Conservation (phyloP, 73 alveolate species). For the Paramecium bursaria region DNA sequence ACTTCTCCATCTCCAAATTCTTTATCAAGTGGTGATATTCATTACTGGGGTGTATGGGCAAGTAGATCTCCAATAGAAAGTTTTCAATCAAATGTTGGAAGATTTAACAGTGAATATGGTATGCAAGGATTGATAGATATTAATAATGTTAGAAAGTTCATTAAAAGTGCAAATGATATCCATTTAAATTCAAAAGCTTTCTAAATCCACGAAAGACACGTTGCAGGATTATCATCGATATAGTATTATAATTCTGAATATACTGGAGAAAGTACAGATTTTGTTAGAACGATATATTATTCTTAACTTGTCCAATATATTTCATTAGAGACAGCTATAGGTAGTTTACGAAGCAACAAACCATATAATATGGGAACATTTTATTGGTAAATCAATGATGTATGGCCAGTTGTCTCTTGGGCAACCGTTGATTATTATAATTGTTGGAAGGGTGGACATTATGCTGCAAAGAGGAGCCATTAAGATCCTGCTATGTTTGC, state of each 20-base stretch:
- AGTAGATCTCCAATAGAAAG: constrained; percentile 80
- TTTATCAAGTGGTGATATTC: constrained; percentile 85
- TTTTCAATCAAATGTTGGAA: constrained; percentile 80
- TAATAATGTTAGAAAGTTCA: constrained; percentile 79
- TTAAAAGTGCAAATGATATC: constrained; percentile 73
- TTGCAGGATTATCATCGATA: constrained; percentile 81
- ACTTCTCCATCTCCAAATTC: constrained; percentile 74
- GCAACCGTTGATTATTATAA: constrained; percentile 92
- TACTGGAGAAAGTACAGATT: constrained; percentile 67
- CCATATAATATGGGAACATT: constrained; percentile 90
- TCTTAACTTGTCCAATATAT: constrained; percentile 84
- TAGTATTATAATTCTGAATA: constrained; percentile 77
- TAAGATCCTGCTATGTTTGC: constrained; percentile 19
- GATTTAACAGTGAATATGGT: constrained; percentile 91
- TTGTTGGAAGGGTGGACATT: constrained; percentile 89
- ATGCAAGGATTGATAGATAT: constrained; percentile 88
- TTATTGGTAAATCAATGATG: constrained; percentile 92
- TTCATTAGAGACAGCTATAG: constrained; percentile 87
- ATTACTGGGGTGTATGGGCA: constrained; percentile 93
- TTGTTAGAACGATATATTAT: constrained; percentile 78
- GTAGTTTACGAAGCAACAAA: constrained; percentile 83
- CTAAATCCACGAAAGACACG: constrained; percentile 88
- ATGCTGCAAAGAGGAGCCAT: constrained; percentile 48
- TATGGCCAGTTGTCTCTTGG: constrained; percentile 96
- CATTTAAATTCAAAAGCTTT: constrained; percentile 78